A percentile compares a stretch with the other conserved stretches of the same genome.
phyloP scores from a whole-genome alignment of 495 filamentous ascomycete species.

The Cenococcum geophilum region DNA sequence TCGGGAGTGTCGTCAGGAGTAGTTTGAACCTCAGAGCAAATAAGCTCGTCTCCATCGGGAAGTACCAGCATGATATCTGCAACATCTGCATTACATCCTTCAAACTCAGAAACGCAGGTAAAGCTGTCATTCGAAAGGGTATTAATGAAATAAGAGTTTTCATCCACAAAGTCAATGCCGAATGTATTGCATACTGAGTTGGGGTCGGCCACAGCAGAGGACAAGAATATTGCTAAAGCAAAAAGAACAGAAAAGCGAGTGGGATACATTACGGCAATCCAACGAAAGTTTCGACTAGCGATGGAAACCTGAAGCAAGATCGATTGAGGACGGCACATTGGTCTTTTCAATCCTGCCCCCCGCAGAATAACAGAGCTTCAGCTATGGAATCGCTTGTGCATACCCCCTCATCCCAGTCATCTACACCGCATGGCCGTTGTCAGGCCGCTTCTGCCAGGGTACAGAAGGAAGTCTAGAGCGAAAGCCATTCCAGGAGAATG shows the following conservation, averaged over 20 bases:
- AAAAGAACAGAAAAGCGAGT: constrained; percentile 15
- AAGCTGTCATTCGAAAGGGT: constrained; percentile 32
- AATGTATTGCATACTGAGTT: constrained; percentile 28
- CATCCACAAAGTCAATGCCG: constrained; percentile 37
- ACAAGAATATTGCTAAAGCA: constrained; percentile 16
- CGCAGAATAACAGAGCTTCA: neutral
- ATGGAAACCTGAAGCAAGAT: neutral
- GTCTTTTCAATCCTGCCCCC: neutral
- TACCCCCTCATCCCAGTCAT: neutral
- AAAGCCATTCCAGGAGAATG: neutral
- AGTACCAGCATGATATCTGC: constrained; percentile 34
- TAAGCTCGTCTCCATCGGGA: constrained; percentile 27
- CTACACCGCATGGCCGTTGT: neutral
- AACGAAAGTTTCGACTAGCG: constrained; percentile 1
- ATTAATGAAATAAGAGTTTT: constrained; percentile 37
- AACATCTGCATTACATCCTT: constrained; percentile 32
- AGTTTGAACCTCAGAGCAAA: constrained; percentile 33
- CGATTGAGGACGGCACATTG: neutral
- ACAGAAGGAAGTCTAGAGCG: neutral
- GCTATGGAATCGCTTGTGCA: neutral
- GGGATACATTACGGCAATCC: constrained; percentile 12
- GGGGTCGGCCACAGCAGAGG: constrained; percentile 8
- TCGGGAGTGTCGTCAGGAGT: constrained; percentile 28
- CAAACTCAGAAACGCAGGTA: constrained; percentile 35
- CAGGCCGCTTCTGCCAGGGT: neutral